Evolutionary conservation across 345 rosid genomes (phyloP), one percentile per base, ranked within the genome.

Genomic region (Eutrema yunnanense): DNA sequence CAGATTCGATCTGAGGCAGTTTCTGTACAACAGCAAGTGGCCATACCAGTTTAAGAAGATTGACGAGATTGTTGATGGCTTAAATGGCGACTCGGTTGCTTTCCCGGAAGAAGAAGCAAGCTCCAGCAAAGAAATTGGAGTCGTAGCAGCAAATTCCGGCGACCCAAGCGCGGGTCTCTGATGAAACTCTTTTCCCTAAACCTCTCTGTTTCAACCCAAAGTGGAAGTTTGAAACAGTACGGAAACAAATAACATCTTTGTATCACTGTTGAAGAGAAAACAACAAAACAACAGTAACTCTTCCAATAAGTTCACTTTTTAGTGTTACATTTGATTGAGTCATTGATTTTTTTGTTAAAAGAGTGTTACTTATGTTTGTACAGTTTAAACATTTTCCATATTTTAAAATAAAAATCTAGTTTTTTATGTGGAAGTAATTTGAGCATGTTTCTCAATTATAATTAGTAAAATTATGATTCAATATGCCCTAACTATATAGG

Each of bases 1-100:
- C 60, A 86, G 97, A 78, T 92, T 86, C 0, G 99, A 92, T 78
- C 89, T 88, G 29, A 90, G 96, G 13, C 99, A 92, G 82, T 88
- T 92, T 70, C 83, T 95, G 50, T 95, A 95, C 79, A 95, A 90
- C 6, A 75, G 84, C 47, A 84, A 82, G 75, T 92, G 98, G 99
- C 90, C 96, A 1, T 88, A 82, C 60, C 99, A 95, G 59, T 92
- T 90, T 59, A 81, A 86, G 22, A 90, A 88, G 87, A 90, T 95
- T 4, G 98, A 92, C 37, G 85, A 92, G 65, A 87, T 95, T 34
- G 99, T 92, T 56, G 42, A 80, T 29, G 80, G 81, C 52, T 49
- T 92, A 55, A 81, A 87, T 27, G 89, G 92, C 8, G 86, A 87
- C 67, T 61, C 77, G 52, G 81, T 87, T 74, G 87, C 87, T 55